phyloP scores from a whole-genome alignment of 139 green algal species.

The Chlorella sp. region DNA sequence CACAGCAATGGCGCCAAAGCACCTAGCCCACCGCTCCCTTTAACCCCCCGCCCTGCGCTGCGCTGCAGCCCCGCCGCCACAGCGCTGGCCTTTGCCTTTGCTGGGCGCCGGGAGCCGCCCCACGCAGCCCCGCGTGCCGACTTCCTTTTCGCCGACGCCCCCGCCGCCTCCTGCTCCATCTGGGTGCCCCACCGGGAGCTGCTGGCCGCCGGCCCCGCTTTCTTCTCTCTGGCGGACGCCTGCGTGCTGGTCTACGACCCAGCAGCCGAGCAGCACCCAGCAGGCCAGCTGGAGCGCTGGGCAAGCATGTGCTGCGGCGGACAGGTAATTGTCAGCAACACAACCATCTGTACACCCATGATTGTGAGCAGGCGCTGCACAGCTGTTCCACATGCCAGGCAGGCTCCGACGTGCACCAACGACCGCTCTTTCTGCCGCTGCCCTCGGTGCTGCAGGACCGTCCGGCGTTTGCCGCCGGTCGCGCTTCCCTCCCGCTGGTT shows the following conservation, averaged over 20 bases:
- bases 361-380: too few relatives aligned
- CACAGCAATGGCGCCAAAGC: background rate
- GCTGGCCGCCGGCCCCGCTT: background rate
- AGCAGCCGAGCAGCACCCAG: background rate
- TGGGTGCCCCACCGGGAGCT: background rate
- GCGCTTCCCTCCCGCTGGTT: background rate
- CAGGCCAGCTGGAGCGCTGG: background rate
- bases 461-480: too few relatives aligned
- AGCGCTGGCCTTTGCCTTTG: background rate
- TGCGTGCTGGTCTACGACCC: background rate
- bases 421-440: too few relatives aligned
- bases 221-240: slow-evolving; percentile 1
- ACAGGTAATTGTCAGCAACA: too few relatives aligned
- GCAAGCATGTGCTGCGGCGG: background rate
- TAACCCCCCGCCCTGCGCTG: background rate
- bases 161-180: background rate
- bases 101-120: background rate
- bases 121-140: background rate
- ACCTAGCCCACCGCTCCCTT: background rate
- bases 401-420: background rate
- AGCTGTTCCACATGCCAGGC: background rate
- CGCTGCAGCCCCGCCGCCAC: background rate
- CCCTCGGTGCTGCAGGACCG: too few relatives aligned
- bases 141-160: background rate
- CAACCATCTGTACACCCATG: too few relatives aligned